Base-by-base conservation (phyloP, 2,329 filamentous ascomycete species). In the Hypoxylon sp. region DNA sequence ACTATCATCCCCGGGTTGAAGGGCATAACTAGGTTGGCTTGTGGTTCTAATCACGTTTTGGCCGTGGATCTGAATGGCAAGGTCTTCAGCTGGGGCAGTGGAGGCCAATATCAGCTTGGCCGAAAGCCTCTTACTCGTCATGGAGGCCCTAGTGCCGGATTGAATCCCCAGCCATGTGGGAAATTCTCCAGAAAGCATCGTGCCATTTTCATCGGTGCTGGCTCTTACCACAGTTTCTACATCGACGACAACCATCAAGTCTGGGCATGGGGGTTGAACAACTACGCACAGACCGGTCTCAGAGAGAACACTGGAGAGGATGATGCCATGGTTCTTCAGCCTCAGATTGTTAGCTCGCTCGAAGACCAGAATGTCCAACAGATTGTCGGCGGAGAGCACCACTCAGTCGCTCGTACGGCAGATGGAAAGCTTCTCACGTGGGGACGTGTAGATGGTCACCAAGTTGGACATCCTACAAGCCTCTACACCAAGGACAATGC, bases 41-140 rank as follows among this genome's bases (percentile, higher is more conserved):
- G 87, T 56, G 91, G 91, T 65, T 90, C 90, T 52, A 92, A 92
- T 88, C 91, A 93, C 77, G 88, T 87, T 26, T 80, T 84, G 10
- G 88, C 88, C 33, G 89, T 94, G 78, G 90, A 91, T 74, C 88
- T 91, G 76, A 85, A 93, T 9, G 92, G 91, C 70, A 84, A 83
- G 73, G 83, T 94, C 76, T 84, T 89, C 65, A 92, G 92, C 33
- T 94, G 93, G 92, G 92, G 92, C 68, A 91, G 93, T 70, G 94
- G 94, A 77, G 91, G 93, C 71, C 90, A 93, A 73, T 89, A 88
- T 64, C 90, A 91, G 17, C 84, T 93, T 37, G 92, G 92, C 44
- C 86, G 91, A 72, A 86, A 90, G 72, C 90, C 89, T 1, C 81
- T 83, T 6, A 72, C 65, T 4, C 74, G 77, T 46, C 74, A 73